phyloP scores from a whole-genome alignment of 1,284 basidiomycete genomes.

The Heterobasidion irregulare region DNA sequence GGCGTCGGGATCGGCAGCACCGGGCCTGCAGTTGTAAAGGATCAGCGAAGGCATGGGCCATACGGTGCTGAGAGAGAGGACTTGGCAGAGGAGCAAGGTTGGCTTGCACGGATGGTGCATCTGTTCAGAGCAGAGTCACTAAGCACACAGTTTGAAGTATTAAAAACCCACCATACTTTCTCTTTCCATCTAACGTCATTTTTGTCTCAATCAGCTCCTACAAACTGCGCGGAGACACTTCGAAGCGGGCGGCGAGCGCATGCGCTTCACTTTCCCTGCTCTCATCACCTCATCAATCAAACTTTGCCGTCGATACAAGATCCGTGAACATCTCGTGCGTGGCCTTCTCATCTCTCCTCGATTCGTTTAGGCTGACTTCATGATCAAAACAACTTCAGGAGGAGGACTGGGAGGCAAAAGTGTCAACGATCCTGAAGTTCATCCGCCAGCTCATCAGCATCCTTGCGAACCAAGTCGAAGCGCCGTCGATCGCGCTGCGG shows the following conservation, averaged over 20 bases:
- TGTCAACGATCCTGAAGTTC: slow-evolving; percentile 83
- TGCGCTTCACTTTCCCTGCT: slow-evolving; percentile 91
- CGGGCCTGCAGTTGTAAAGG: slow-evolving; percentile 31
- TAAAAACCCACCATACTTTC: slow-evolving; percentile 15
- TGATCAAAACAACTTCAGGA: slow-evolving; percentile 36
- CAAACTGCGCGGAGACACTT: slow-evolving; percentile 86
- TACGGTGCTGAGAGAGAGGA: slow-evolving; percentile 69
- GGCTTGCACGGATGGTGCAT: slow-evolving; percentile 95
- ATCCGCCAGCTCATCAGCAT: slow-evolving; percentile 87
- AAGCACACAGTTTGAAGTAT: slow-evolving; percentile 80
- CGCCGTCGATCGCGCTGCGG: slow-evolving; percentile 82
- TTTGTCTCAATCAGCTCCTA: slow-evolving; percentile 46
- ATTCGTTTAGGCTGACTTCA: slow-evolving; percentile 1
- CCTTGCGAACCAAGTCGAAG: slow-evolving; percentile 85
- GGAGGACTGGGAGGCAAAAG: slow-evolving; percentile 76
- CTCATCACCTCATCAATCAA: slow-evolving; percentile 88
- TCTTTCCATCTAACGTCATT: slow-evolving; percentile 1
- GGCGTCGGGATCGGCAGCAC: slow-evolving; percentile 25
- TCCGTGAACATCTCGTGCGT: slow-evolving; percentile 55
- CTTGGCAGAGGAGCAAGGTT: slow-evolving; percentile 93
- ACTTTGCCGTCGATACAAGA: slow-evolving; percentile 83
- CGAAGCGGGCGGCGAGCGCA: slow-evolving; percentile 85
- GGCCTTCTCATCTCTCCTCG: not conserved
- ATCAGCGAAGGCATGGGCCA: slow-evolving; percentile 40
- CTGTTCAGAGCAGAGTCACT: slow-evolving; percentile 81